Base-by-base conservation (phyloP, 1,284 basidiomycete genomes). In the Trametes versicolor region DNA sequence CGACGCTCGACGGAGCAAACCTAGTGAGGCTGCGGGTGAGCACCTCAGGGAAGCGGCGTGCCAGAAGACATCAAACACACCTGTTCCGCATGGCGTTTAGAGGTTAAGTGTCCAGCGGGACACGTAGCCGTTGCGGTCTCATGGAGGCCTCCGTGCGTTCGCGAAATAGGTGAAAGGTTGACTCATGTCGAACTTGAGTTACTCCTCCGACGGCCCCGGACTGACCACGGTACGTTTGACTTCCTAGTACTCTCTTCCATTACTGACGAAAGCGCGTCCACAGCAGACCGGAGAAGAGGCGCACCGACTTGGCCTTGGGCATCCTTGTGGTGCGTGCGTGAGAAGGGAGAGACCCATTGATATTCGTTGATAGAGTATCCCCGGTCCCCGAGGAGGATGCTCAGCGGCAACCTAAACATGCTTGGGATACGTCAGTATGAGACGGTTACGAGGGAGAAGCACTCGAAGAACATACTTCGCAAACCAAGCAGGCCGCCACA, bases 301-400 rank as follows among this genome's bases (percentile, higher is more conserved):
- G 19, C 17, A 36, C 29, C 50, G 32, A 15, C 25, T n/a, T 36
- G 25, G 27, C 27, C 13, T 25, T 19, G 50, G 0, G 19, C 6
- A 34, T 36, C 50, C 50, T 34, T 51, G 50, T 51, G 15, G 29
- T 51, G 50, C 29, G 50, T 51, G 29, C 32, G 50, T 51, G 32
- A 34, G 50, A 51, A 36, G 19, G 17, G 15, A 5, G 5, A 21
- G 21, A 8, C 23, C 7, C 45, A 48, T 9, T 25, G 45, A 25
- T n/a, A n/a, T n/a, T 43, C 41, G 41, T 17, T 43, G 41, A 43
- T 17, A 43, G 13, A 17, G 4, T 43, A 17, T 4, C 23, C 45
- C 45, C 25, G 45, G 25, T 21, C 23, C 45, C 45, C 25, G 45
- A 25, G 45, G 25, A 27, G 45, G 25, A 29, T 27, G 15, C 48